These are phyloP conservation scores for Alternaria triticimaculans DNA, from an alignment of 2,329 filamentous ascomycete genomes.

Conservation along the genomic window DNA sequence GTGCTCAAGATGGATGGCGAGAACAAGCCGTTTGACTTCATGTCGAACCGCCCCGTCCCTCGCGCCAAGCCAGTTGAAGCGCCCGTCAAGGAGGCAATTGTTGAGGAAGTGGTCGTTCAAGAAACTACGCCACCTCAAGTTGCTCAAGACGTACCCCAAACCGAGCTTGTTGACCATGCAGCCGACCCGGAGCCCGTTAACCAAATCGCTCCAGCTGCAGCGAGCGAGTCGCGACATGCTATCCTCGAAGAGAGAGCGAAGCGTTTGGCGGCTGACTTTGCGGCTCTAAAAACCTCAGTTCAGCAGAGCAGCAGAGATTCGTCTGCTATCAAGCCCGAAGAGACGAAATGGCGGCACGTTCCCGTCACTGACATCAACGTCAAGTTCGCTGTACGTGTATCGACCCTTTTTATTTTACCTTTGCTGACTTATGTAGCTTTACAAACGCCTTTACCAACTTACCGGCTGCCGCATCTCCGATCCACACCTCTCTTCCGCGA, in stretches of 20 bases:
- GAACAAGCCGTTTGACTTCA: slow-evolving; percentile 45
- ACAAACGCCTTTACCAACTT: slow-evolving; percentile 81
- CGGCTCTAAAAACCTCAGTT: slow-evolving; percentile 18
- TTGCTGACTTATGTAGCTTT: slow-evolving; percentile 63
- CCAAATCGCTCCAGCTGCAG: slow-evolving; percentile 3
- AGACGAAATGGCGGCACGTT: slow-evolving; percentile 35
- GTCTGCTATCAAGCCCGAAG: slow-evolving; percentile 11
- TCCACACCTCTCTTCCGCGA: slow-evolving; percentile 59
- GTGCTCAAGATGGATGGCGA: slow-evolving; percentile 37
- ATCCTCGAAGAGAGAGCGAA: slow-evolving; percentile 25
- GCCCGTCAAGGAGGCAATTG: slow-evolving; percentile 50
- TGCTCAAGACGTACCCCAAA: neutral
- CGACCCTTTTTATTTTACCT: too few species aligned
- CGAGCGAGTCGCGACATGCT: slow-evolving; percentile 13
- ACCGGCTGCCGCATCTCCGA: slow-evolving; percentile 81
- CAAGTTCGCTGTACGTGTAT: slow-evolving; percentile 46
- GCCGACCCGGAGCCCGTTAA: slow-evolving; percentile 6
- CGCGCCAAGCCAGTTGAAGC: slow-evolving; percentile 29
- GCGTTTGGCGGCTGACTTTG: slow-evolving; percentile 19
- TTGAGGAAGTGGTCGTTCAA: slow-evolving; percentile 11
- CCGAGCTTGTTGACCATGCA: neutral
- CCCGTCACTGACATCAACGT: slow-evolving; percentile 35
- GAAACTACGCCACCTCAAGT: neutral
- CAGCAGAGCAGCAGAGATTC: slow-evolving; percentile 15
- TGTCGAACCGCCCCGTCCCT: slow-evolving; percentile 45